Evolutionary conservation across 2,329 filamentous ascomycete genomes (phyloP).

Genomic region (Diplodia intermedia): DNA sequence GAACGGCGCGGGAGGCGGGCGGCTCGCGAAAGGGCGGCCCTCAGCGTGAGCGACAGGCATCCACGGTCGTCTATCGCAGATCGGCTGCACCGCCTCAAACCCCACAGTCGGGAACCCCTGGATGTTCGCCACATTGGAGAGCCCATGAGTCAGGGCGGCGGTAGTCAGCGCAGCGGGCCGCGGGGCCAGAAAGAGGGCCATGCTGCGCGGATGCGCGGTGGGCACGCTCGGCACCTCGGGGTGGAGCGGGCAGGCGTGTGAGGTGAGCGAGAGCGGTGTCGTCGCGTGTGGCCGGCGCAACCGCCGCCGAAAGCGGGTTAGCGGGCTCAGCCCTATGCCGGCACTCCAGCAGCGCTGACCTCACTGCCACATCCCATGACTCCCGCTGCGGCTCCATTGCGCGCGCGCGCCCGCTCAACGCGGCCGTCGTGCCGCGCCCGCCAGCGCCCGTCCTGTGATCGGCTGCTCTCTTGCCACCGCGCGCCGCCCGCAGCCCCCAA

Average conservation of each 20-base stretch:
- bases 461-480: conserved; percentile 5
- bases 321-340: conserved; percentile 14
- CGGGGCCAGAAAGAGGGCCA: conserved; percentile 2
- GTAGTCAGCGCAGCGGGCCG: conserved; percentile 14
- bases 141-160: not conserved
- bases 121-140: conserved; percentile 17
- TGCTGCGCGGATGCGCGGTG: conserved; percentile 18
- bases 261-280: conserved; percentile 19
- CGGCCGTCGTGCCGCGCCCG: not conserved
- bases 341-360: not conserved
- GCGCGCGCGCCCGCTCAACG: conserved; percentile 1
- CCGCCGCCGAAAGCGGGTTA: not conserved
- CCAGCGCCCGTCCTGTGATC: not conserved
- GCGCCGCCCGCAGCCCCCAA: conserved; percentile 22
- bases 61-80: conserved; percentile 30
- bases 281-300: not conserved
- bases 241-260: conserved; percentile 9
- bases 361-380: conserved; percentile 29
- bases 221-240: not conserved
- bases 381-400: not conserved
- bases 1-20: conserved; percentile 9
- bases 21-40: conserved; percentile 1
- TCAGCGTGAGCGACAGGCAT: conserved; percentile 1
- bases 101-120: conserved; percentile 20
- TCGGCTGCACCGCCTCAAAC: conserved; percentile 29